These are phyloP conservation scores for Coemansia sp. DNA, from an alignment of 192 early-diverging fungal species.

Conservation along the genomic window DNA sequence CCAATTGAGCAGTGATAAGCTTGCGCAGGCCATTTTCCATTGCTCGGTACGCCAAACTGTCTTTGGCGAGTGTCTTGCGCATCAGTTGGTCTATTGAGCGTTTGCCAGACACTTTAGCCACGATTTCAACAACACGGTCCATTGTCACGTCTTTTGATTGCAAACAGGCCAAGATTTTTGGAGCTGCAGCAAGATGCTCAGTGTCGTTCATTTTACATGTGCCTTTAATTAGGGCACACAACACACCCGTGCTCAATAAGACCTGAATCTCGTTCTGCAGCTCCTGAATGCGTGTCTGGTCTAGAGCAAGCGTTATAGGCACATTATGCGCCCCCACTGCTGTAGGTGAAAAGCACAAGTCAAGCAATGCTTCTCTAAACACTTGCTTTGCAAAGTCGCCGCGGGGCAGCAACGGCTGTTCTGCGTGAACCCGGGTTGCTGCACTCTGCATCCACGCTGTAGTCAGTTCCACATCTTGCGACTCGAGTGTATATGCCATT, in stretches of 20 bases:
- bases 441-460: slow-evolving; percentile 33
- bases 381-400: slow-evolving; percentile 14
- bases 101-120: neutral
- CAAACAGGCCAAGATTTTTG: slow-evolving; percentile 8
- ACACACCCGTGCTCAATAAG: slow-evolving; percentile 21
- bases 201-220: slow-evolving; percentile 1
- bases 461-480: neutral
- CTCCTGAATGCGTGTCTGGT: slow-evolving; percentile 20
- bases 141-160: slow-evolving; percentile 30
- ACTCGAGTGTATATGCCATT: slow-evolving; percentile 17
- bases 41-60: slow-evolving; percentile 24
- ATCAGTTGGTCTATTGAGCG: slow-evolving; percentile 14
- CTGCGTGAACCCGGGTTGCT: slow-evolving; percentile 3
- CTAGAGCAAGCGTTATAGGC: slow-evolving; percentile 29
- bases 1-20: slow-evolving; percentile 26
- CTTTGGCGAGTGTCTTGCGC: slow-evolving; percentile 32
- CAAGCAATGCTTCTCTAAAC: slow-evolving; percentile 37
- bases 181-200: slow-evolving; percentile 10
- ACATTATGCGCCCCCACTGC: slow-evolving; percentile 3
- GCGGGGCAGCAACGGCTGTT: neutral
- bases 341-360: slow-evolving; percentile 31
- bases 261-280: slow-evolving; percentile 46
- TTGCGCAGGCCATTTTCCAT: slow-evolving; percentile 27
- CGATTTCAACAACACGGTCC: slow-evolving; percentile 14
- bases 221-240: slow-evolving; percentile 17